These are phyloP conservation scores for Jimgerdemannia flammicorona DNA, from an alignment of 192 early-diverging fungal species.

Conservation along the genomic window DNA sequence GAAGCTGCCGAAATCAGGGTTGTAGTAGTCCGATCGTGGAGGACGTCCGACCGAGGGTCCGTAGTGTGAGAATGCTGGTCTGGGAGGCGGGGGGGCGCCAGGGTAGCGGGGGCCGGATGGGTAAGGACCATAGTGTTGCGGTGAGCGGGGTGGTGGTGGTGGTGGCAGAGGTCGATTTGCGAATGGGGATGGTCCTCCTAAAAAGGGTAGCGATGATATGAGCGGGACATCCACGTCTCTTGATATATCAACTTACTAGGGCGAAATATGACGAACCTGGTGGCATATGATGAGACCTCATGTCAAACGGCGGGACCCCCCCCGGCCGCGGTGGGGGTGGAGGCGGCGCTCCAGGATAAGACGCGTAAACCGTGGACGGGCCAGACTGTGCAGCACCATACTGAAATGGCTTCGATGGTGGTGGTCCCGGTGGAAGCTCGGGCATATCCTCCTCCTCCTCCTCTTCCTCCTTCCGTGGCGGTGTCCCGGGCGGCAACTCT, in stretches of 20 bases:
- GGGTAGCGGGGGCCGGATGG: slow-evolving; percentile 38
- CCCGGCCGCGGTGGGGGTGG: slow-evolving; percentile 6
- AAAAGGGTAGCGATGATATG: not conserved
- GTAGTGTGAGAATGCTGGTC: slow-evolving; percentile 30
- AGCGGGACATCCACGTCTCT: not conserved
- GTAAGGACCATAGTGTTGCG: slow-evolving; percentile 16
- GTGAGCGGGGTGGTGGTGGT: not conserved
- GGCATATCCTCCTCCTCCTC: not conserved
- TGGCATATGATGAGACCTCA: not conserved
- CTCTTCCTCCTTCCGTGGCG: not conserved
- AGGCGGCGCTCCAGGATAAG: not conserved
- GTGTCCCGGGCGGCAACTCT: not conserved
- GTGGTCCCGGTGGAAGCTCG: slow-evolving; percentile 3
- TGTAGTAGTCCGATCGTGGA: not conserved
- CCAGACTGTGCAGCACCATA: slow-evolving; percentile 6
- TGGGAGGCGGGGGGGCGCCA: slow-evolving; percentile 38
- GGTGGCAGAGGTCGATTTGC: not conserved
- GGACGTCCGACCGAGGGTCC: slow-evolving; percentile 30
- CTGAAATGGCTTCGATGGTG: slow-evolving; percentile 37
- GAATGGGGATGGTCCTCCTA: not conserved
- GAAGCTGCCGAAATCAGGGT: not conserved
- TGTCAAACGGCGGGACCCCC: not conserved
- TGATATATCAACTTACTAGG: not conserved
- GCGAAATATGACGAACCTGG: not conserved
- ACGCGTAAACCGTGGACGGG: slow-evolving; percentile 1